Base-by-base conservation (phyloP, 202 grass and related monocot species). In the Miscanthus sacchariflorus region DNA sequence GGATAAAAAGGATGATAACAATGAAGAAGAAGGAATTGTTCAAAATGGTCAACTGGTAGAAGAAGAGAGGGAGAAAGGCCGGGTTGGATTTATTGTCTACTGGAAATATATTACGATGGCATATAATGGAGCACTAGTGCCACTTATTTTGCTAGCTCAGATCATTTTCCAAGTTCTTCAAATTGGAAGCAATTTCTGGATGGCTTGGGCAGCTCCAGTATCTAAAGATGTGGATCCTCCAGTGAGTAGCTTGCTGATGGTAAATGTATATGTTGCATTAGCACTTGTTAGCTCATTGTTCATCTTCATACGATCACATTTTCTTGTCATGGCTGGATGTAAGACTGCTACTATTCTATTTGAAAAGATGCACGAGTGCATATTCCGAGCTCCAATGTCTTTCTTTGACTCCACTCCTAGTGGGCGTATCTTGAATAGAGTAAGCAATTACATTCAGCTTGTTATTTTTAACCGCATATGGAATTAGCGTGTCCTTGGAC, bases 11-110 rank as follows among this genome's bases (percentile, higher is more conserved):
- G 65, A 69, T 36, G 76, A 7, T 54, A 68, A 87, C 15, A 76
- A 89, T 30, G 36, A 38, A 0, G 89, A 36, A 0, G 89, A 13
- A 0, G 48, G 36, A 44, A 56, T 27, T 75, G 45, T 38, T 84
- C 44, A 50, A 25, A 91, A 85, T 72, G 89, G 92, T 71, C 90
- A 93, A 52, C 85, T 95, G 68, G 87, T 97, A 52, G 95, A 93
- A 85, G 95, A 97, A 93, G 92, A 97, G 54, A 91, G 92, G 83
- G 92, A 95, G 87, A 95, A 94, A 97, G 95, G 90, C 48, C 77
- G 59, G 50, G 92, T 93, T 54, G 95, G 90, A 14, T 94, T 91
- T 76, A 68, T 12, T 87, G 85, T 96, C 67, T 96, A 92, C 70
- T 96, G 92, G 92, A 88, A 70, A 40, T 96, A 94, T 10, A 58